phyloP scores from a whole-genome alignment of 331 rosid species.

The Cydonia oblonga region DNA sequence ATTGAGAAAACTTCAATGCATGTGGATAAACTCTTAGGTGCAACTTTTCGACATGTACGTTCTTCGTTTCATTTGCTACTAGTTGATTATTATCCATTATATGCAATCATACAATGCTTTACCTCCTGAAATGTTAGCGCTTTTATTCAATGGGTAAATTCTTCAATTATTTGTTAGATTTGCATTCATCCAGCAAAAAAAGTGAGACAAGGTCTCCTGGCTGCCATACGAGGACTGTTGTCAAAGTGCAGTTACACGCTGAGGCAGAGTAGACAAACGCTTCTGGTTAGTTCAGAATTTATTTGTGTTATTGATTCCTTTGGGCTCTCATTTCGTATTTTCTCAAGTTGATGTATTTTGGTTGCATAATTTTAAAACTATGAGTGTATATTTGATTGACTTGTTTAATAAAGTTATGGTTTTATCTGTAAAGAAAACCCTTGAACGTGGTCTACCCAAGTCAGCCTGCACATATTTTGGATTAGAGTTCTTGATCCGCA shows the following conservation, averaged over 20 bases:
- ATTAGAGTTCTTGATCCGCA: too few relatives aligned
- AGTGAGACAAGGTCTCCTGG: constrained; percentile 79
- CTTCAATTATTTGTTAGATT: constrained; percentile 47
- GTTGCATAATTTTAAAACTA: background rate
- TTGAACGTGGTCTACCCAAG: background rate
- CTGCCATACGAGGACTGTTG: constrained; percentile 61
- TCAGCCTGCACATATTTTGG: too few relatives aligned
- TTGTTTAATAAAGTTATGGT: background rate
- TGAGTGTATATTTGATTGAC: background rate
- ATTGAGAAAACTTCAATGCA: constrained; percentile 52
- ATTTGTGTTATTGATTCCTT: constrained; percentile 8
- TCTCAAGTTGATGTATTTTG: background rate
- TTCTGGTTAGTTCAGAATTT: constrained; percentile 72
- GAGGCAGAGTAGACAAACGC: constrained; percentile 65
- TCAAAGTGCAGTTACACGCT: constrained; percentile 50
- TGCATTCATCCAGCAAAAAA: constrained; percentile 69
- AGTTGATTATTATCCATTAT: constrained; percentile 6
- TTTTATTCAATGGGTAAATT: constrained; percentile 6
- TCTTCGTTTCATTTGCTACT: constrained; percentile 12
- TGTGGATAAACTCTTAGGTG: constrained; percentile 55
- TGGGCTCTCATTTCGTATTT: constrained; percentile 8
- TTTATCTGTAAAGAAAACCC: background rate
- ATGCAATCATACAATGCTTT: background rate
- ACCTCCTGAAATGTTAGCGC: background rate
- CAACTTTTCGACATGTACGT: constrained; percentile 75